A percentile compares a stretch with the other conserved stretches of the same genome.
These are phyloP conservation scores for Camelina laxa DNA, from an alignment of 345 rosid species.

Conservation along the genomic window DNA sequence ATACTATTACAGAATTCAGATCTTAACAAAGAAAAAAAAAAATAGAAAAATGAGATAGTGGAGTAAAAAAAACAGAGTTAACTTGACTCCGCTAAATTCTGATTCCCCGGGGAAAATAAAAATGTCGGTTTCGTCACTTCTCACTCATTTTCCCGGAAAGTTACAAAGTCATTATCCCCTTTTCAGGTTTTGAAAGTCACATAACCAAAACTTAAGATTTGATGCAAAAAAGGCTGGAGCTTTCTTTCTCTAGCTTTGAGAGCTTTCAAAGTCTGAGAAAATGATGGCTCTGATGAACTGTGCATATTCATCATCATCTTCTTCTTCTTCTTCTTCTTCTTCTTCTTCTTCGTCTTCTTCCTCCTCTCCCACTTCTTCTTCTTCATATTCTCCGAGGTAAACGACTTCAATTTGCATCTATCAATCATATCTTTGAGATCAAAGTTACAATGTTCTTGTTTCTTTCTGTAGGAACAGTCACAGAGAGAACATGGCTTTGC, in stretches of 20 bases:
- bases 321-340: conserved; percentile 46
- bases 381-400: conserved; percentile 48
- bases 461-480: conserved; percentile 2
- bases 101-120: conserved; percentile 25
- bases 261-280: conserved; percentile 23
- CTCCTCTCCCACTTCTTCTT: conserved; percentile 47
- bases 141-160: conserved; percentile 43
- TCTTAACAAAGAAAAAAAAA: conserved; percentile 2
- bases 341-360: conserved; percentile 50
- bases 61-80: conserved; percentile 27
- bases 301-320: conserved; percentile 52
- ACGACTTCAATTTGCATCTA: neutral
- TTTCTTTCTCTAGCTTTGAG: neutral
- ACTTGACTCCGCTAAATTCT: neutral
- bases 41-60: neutral
- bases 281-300: conserved; percentile 54
- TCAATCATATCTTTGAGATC: neutral
- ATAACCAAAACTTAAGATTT: conserved; percentile 10
- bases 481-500: conserved; percentile 40
- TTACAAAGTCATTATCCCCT: conserved; percentile 22
- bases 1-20: neutral
- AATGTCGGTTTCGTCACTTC: conserved; percentile 43
- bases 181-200: conserved; percentile 38
- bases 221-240: conserved; percentile 32
- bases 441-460: conserved; percentile 1